Conservation (phyloP, 2,329 filamentous ascomycete genomes). For the Verticillium nonalfalfae region DNA sequence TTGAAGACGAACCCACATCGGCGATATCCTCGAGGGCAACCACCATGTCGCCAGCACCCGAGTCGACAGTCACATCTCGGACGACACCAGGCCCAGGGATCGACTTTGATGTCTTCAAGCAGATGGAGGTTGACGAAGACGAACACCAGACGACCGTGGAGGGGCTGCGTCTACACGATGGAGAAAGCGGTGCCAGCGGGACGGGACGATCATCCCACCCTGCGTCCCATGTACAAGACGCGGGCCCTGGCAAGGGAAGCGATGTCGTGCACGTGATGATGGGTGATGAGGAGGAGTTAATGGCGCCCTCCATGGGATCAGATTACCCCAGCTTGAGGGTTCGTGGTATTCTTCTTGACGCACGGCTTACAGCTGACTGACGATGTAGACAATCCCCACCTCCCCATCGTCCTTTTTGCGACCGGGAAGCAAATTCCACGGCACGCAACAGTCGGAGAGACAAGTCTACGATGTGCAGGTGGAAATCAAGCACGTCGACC, state of each 20-base stretch:
- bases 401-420: slow-evolving; percentile 83
- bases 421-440: slow-evolving; percentile 80
- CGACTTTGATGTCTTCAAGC: slow-evolving; percentile 28
- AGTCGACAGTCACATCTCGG: slow-evolving; percentile 22
- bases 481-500: slow-evolving; percentile 92
- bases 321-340: slow-evolving; percentile 30
- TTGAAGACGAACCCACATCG: slow-evolving; percentile 14
- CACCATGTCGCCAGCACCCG: slow-evolving; percentile 36
- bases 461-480: slow-evolving; percentile 95
- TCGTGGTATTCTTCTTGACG: slow-evolving; percentile 12
- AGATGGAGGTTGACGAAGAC: slow-evolving; percentile 31
- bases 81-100: slow-evolving; percentile 24
- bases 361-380: neutral
- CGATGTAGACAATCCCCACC: slow-evolving; percentile 61
- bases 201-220: neutral
- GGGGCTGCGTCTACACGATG: neutral
- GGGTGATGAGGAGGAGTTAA: slow-evolving; percentile 21
- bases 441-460: slow-evolving; percentile 87
- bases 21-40: slow-evolving; percentile 27
- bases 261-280: slow-evolving; percentile 1
- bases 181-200: neutral
- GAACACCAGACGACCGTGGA: neutral
- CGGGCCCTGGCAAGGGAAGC: neutral
- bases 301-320: slow-evolving; percentile 28
- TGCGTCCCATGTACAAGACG: neutral